Evolutionary conservation across 208 protist genomes (phyloP).

Genomic region (Acanthamoeba sp.): DNA sequence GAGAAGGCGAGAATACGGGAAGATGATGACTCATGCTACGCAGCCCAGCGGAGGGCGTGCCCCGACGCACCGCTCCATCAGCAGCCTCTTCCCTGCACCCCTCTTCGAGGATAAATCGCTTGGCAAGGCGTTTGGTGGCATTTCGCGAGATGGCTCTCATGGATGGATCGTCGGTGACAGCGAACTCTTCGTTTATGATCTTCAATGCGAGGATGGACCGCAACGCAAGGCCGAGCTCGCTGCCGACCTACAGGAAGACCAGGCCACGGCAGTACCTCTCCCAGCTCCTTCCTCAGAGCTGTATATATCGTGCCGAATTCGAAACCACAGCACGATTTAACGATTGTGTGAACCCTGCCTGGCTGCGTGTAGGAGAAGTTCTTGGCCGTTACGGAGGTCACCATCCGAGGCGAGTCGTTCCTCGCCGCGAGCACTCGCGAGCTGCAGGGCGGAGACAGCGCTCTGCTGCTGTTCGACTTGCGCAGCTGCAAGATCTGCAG

Average conservation of each 20-base stretch:
- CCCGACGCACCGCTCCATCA: not conserved
- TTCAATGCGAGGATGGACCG: not conserved
- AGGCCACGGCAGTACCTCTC: not conserved
- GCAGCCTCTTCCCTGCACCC: not conserved
- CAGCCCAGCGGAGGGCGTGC: not conserved
- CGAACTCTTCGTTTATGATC: constrained; percentile 6
- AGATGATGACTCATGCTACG: too few relatives aligned
- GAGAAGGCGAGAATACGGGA: too few relatives aligned
- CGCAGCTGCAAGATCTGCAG: constrained; percentile 48
- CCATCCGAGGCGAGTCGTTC: constrained; percentile 31
- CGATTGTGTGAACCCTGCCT: not conserved
- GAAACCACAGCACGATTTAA: not conserved
- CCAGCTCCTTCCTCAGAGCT: not conserved
- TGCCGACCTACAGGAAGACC: constrained; percentile 12
- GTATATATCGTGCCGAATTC: too few relatives aligned
- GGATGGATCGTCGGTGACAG: not conserved
- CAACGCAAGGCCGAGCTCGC: constrained; percentile 31
- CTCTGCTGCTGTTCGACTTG: constrained; percentile 10
- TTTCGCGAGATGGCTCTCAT: constrained; percentile 3
- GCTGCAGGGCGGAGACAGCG: not conserved
- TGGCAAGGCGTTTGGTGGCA: not conserved
- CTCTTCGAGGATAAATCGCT: not conserved
- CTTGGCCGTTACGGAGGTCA: constrained; percentile 22
- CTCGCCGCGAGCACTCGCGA: constrained; percentile 22
- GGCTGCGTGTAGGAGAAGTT: constrained; percentile 6